Conservation (phyloP, 2,329 filamentous ascomycete species). For the Helotiales sp. region DNA sequence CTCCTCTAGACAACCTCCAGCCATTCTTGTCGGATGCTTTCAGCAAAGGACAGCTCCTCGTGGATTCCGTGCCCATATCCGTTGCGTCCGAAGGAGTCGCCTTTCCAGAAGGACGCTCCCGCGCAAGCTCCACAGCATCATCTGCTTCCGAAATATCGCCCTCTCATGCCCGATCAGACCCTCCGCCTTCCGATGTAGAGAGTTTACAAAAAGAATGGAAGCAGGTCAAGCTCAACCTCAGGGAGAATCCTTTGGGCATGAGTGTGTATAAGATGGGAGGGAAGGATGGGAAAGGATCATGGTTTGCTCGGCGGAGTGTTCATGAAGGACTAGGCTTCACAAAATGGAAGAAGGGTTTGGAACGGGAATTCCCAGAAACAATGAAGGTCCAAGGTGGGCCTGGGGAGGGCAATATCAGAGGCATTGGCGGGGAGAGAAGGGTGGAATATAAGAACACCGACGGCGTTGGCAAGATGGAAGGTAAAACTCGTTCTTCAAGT, state of each 20-base stretch:
- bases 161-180: conserved; percentile 53
- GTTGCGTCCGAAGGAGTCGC: conserved; percentile 52
- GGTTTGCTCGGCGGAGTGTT: conserved; percentile 86
- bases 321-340: conserved; percentile 79
- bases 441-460: conserved; percentile 65
- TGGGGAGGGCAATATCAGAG: conserved; percentile 77
- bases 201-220: conserved; percentile 82
- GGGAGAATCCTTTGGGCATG: conserved; percentile 77
- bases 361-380: conserved; percentile 80
- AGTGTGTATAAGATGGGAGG: conserved; percentile 79
- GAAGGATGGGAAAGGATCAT: conserved; percentile 82
- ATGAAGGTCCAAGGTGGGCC: conserved; percentile 72
- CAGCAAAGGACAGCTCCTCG: conserved; percentile 68
- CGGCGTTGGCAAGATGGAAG: conserved; percentile 66
- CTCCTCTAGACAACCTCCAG: conserved; percentile 54
- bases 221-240: conserved; percentile 72
- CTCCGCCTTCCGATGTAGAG: conserved; percentile 53
- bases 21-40: conserved; percentile 65
- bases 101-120: conserved; percentile 56
- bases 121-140: conserved; percentile 55
- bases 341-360: conserved; percentile 77
- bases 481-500: conserved; percentile 46
- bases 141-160: conserved; percentile 57
- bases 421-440: conserved; percentile 80
- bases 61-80: conserved; percentile 74